Evolutionary conservation across 257 asterid genomes (phyloP).

Genomic region (Ilex aquifolium): DNA sequence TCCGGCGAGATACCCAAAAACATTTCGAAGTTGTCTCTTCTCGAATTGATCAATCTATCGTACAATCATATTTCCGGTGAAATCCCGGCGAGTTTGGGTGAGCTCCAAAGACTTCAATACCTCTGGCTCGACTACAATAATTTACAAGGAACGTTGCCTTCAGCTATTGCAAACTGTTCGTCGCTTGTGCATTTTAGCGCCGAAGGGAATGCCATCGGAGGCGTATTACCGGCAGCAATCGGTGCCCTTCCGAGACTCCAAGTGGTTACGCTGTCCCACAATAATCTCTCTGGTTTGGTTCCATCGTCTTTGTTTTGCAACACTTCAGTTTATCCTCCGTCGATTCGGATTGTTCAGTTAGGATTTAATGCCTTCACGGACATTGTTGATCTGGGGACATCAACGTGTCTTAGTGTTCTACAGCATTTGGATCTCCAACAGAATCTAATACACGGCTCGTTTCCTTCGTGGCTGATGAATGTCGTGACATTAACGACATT

Average conservation of each 20-base stretch:
- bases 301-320: constrained; percentile 57
- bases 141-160: constrained; percentile 57
- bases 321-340: constrained; percentile 39
- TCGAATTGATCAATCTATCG: constrained; percentile 45
- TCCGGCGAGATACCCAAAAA: constrained; percentile 38
- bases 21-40: constrained; percentile 27
- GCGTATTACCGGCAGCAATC: constrained; percentile 49
- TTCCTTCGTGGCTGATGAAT: constrained; percentile 35
- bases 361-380: constrained; percentile 57
- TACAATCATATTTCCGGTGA: constrained; percentile 43
- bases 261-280: constrained; percentile 42
- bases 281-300: constrained; percentile 50
- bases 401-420: constrained; percentile 31
- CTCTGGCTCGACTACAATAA: constrained; percentile 54
- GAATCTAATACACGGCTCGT: constrained; percentile 33
- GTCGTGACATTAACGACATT: constrained; percentile 32
- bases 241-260: constrained; percentile 45
- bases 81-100: constrained; percentile 51
- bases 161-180: constrained; percentile 65
- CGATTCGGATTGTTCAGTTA: constrained; percentile 44
- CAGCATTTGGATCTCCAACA: constrained; percentile 48
- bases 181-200: constrained; percentile 59
- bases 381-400: constrained; percentile 22
- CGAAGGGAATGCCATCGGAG: constrained; percentile 51
- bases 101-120: constrained; percentile 44